Conservation (phyloP, 352 stramenopile species). For the Plasmopara halstedii region DNA sequence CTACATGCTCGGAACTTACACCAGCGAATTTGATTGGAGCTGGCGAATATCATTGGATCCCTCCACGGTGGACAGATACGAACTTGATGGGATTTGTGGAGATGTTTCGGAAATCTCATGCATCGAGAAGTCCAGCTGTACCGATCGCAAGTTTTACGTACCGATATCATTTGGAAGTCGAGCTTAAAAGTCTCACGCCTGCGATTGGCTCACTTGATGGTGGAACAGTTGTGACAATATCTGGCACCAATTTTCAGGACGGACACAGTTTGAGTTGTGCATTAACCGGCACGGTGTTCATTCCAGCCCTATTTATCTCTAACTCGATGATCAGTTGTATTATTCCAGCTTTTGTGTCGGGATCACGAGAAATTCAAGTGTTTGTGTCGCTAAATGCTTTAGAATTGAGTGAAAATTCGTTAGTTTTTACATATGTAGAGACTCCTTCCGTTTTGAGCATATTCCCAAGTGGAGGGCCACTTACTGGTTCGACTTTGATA, state of each 20-base stretch:
- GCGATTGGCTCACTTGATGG: slow-evolving; percentile 14
- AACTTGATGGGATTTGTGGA: slow-evolving; percentile 18
- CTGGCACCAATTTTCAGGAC: slow-evolving; percentile 25
- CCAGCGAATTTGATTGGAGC: neutral
- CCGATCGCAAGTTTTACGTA: slow-evolving; percentile 19
- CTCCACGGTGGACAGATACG: slow-evolving; percentile 11
- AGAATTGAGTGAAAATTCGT: slow-evolving; percentile 16
- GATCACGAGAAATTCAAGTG: slow-evolving; percentile 10
- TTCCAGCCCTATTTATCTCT: slow-evolving; percentile 21
- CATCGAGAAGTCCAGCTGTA: neutral
- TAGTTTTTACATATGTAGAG: slow-evolving; percentile 29
- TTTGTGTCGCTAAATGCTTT: slow-evolving; percentile 31
- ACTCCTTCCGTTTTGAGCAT: slow-evolving; percentile 18
- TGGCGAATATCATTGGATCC: slow-evolving; percentile 13
- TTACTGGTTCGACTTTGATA: slow-evolving; percentile 21
- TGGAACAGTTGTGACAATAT: slow-evolving; percentile 27
- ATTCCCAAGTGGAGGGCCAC: slow-evolving; percentile 19
- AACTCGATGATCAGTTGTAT: slow-evolving; percentile 22
- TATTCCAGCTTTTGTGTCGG: slow-evolving; percentile 11
- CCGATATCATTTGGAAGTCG: slow-evolving; percentile 24
- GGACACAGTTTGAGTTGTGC: slow-evolving; percentile 26
- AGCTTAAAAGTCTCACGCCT: slow-evolving; percentile 18
- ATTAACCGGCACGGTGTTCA: slow-evolving; percentile 15
- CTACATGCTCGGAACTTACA: slow-evolving; percentile 15
- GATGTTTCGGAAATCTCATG: slow-evolving; percentile 10